phyloP scores from a whole-genome alignment of 2,329 filamentous ascomycete genomes.

The Gremmenia infestans region DNA sequence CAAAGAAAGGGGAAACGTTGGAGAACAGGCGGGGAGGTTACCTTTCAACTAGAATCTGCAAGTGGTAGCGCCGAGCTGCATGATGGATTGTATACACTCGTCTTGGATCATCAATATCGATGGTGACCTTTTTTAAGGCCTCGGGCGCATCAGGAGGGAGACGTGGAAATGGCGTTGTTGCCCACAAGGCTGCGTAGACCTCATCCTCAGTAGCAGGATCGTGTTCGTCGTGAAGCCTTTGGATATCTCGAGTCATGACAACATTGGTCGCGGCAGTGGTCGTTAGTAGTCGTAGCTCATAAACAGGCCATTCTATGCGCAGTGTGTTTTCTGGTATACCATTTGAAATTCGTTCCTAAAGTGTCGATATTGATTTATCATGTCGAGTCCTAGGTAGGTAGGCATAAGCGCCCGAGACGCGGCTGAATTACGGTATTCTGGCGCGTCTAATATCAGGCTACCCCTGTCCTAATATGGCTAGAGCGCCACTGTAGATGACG shows the following conservation, averaged over 20 bases:
- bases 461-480: too few relatives aligned
- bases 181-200: conserved; percentile 55
- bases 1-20: conserved; percentile 8
- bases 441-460: background rate
- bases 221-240: conserved; percentile 20
- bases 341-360: too few relatives aligned
- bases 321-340: conserved; percentile 28
- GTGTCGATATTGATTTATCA: too few relatives aligned
- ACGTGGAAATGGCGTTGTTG: conserved; percentile 53
- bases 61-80: conserved; percentile 56
- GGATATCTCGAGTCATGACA: conserved; percentile 48
- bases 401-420: too few relatives aligned
- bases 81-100: conserved; percentile 56
- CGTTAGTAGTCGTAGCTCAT: too few relatives aligned
- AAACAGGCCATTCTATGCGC: background rate
- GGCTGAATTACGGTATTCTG: background rate
- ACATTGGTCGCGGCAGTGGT: conserved; percentile 10
- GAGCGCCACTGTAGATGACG: too few relatives aligned
- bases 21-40: conserved; percentile 29
- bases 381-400: too few relatives aligned
- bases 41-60: conserved; percentile 65
- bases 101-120: conserved; percentile 57
- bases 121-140: conserved; percentile 50
- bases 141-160: conserved; percentile 56
- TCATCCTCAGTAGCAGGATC: conserved; percentile 21